These are phyloP conservation scores for Ceratocystis destructans DNA, from an alignment of 2,329 filamentous ascomycete genomes.

Conservation along the genomic window DNA sequence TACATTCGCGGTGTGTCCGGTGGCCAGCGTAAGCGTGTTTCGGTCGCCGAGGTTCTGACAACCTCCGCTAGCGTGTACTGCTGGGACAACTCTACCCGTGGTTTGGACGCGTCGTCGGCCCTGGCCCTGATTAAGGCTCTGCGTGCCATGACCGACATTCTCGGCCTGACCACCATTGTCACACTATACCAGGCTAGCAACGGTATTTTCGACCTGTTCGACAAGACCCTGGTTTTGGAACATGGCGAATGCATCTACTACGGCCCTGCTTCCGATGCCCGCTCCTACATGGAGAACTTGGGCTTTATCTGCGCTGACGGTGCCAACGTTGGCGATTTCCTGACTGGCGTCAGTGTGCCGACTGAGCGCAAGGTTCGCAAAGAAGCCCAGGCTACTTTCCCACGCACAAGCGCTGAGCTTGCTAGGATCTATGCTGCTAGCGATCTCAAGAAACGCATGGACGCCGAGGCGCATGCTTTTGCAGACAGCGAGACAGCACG, in stretches of 20 bases:
- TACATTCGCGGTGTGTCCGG: conserved; percentile 61
- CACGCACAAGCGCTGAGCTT: conserved; percentile 34
- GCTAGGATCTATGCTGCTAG: conserved; percentile 39
- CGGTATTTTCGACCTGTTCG: conserved; percentile 49
- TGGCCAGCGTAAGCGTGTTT: conserved; percentile 57
- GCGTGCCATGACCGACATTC: conserved; percentile 52
- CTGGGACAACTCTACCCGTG: conserved; percentile 61
- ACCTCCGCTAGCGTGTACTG: conserved; percentile 46
- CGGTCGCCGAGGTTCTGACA: conserved; percentile 46
- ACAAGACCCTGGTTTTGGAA: conserved; percentile 45
- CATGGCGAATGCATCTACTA: conserved; percentile 50
- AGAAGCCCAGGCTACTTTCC: conserved; percentile 30
- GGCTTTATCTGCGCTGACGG: conserved; percentile 54
- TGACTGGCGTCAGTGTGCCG: conserved; percentile 55
- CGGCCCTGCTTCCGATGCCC: conserved; percentile 45
- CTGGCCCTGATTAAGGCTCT: conserved; percentile 62
- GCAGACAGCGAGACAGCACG: conserved; percentile 37
- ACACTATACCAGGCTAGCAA: conserved; percentile 62
- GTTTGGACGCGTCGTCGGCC: conserved; percentile 61
- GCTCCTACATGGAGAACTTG: conserved; percentile 51
- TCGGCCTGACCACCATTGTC: conserved; percentile 50
- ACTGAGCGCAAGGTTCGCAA: conserved; percentile 50
- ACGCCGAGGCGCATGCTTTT: conserved; percentile 40
- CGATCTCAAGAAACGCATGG: conserved; percentile 36
- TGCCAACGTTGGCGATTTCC: conserved; percentile 56